Evolutionary conservation across 371 early-diverging fungal species (phyloP), one percentile per base, ranked within the genome.

Genomic region (Nematocida ausubeli): DNA sequence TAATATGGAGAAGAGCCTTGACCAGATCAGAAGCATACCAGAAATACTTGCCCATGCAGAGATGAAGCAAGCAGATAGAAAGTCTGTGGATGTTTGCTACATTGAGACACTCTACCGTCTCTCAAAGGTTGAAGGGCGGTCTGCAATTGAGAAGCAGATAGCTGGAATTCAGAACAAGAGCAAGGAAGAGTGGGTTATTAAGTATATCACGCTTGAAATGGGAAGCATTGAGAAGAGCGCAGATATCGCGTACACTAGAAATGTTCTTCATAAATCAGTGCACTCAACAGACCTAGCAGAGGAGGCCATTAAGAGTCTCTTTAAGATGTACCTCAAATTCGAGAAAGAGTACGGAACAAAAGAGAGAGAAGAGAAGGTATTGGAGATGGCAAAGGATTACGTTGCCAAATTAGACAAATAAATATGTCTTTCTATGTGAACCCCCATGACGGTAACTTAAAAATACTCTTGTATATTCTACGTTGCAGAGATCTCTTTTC

Each of bases 291-390:
- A 42, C 34, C n/a, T 72, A 30, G 22, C 73, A 47, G 28, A 24
- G 26, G 24, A 14, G 16, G 39, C 64, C 19, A 35, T 44, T 16
- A 72, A 72, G 32, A 44, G 60, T n/a, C 14, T 72, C 5, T 72
- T 72, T 35, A 72, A 72, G 30, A 64, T 37, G 37, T 72, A 72
- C 65, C 64, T 72, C 6, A 72, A 44, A 22, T 60, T 72, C 34
- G 73, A 72, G 40, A 72, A 72, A 34, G 73, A 72, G n/a, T 72
- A 58, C 49, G 73, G 73, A 1, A 72, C 73, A 50, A 60, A 60
- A 32, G 62, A 72, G 0, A 44, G 16, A 30, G 42, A 63, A 26
- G 44, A 62, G 24, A 64, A 62, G 42, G 73, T 72, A 4, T 30
- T 72, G 7, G 73, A 72, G 51, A 14, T 42, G 34, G 73, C 73